A percentile compares a stretch with the other conserved stretches of the same genome.
Evolutionary conservation across 257 asterid species (phyloP).

Genomic region (Henckelia pumila): DNA sequence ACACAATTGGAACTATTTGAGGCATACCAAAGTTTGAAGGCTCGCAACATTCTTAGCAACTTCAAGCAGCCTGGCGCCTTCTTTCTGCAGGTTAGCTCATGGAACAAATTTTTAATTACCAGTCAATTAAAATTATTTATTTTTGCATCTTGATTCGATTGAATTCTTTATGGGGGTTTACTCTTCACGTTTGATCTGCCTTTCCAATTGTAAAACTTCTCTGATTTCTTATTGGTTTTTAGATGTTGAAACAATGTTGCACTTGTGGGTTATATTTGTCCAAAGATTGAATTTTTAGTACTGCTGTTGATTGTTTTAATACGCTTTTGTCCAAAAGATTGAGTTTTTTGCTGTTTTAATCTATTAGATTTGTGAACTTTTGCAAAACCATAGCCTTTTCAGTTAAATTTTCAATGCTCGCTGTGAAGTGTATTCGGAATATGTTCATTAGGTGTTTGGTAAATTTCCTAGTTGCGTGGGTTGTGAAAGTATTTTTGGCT

Average conservation of each 20-base stretch:
- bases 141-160: not conserved
- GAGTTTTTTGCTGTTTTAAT: too few relatives aligned
- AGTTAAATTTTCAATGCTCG: too few relatives aligned
- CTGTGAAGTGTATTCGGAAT: too few relatives aligned
- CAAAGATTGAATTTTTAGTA: not conserved
- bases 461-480: too few relatives aligned
- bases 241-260: not conserved
- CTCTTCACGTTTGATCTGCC: not conserved
- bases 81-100: not conserved
- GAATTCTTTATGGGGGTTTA: too few relatives aligned
- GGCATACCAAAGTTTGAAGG: not conserved
- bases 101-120: not conserved
- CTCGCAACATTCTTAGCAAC: not conserved
- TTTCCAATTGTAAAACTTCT: not conserved
- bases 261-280: not conserved
- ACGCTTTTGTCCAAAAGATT: too few relatives aligned
- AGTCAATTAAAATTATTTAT: not conserved
- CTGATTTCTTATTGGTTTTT: not conserved
- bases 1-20: too few relatives aligned
- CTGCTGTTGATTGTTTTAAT: too few relatives aligned
- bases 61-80: not conserved
- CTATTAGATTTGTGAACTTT: too few relatives aligned
- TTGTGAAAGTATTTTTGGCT: too few relatives aligned
- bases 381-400: too few relatives aligned
- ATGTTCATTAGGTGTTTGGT: too few relatives aligned